Base-by-base conservation (phyloP, 768 basidiomycete species). In the Mycena venus region DNA sequence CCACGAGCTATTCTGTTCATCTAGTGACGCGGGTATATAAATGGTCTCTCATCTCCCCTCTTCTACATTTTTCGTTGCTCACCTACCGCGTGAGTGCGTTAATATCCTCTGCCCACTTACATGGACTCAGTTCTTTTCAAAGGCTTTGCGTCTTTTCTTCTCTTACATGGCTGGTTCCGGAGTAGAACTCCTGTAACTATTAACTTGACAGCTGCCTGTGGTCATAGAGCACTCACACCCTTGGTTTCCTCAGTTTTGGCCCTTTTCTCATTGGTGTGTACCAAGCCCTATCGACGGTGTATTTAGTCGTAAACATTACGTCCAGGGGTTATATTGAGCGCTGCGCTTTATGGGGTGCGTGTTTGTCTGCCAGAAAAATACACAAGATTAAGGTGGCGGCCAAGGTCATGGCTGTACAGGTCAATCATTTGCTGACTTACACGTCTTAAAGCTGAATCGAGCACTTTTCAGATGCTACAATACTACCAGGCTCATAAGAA, bases 111-210 rank as follows among this genome's bases (percentile, higher is more conserved):
- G 19, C 42, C 42, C 42, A 42, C 42, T 42, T 42, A 17, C 42
- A 42, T 14, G 36, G 36, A 38, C 36, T 38, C 36, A 38, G 42
- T 9, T 42, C 42, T 42, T 42, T 17, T 42, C 42, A 17, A 10
- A 42, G 42, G 42, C 42, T 42, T 42, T 42, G 15, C 42, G 19
- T 42, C 42, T 42, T 42, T 42, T 42, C 6, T 11, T 17, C 62
- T 73, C 29, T 21, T 40, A 68, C 38, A 74, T 74, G 73, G 47
- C 68, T 74, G 67, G 73, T 53, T 19, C 73, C 56, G 73, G 67
- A 69, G 73, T 68, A 31, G 73, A 74, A 27, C 55, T 74, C 61
- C 73, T 74, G 71, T 72, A 34, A 38, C n/a, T 73, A 36, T n/a
- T 36, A 17, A 25, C n/a, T 27, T 27, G 29, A 61, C 25, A 11